Evolutionary conservation across 768 basidiomycete genomes (phyloP), one percentile per base, ranked within the genome.

Genomic region (Phaeotremella fagi): DNA sequence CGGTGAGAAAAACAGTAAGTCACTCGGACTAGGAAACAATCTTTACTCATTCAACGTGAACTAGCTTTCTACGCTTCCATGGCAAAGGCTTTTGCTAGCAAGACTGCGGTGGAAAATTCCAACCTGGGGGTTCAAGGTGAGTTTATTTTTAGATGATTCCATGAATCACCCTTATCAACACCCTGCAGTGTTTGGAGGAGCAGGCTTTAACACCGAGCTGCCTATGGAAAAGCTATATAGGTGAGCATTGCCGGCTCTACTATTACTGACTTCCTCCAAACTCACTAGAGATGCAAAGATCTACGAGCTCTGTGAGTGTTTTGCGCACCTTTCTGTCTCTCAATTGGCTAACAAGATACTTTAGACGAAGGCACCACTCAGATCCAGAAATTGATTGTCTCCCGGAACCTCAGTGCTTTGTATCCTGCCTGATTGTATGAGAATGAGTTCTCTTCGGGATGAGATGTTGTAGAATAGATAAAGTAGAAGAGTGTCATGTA

Each of bases 41-140:
- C 31, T 33, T 33, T 33, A 7, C 31, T 16, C 7, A 33, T 7
- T 7, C 16, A 33, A 16, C 31, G 31, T 14, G 14, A 31, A 7
- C 1, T 43, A 75, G 73, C 76, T 1, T 75, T 75, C 64, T 71
- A 75, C 59, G 75, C 76, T 0, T 75, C 73, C 3, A 74, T 77
- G 59, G 75, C 76, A 6, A 77, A 77, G 55, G 69, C 74, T 2
- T 60, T 70, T 35, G 75, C 76, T 0, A 69, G 68, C 16, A 66
- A 66, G 52, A 52, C 68, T 1, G 75, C 76, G 0, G 73, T 76
- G 2, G 59, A 70, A n/a, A 76, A 76, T 50, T 71, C 75, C n/a
- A 75, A 76, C 55, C 54, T 66, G 20, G 73, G 71, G 1, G 75
- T 77, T 1, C 76, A 76, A 59, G 60, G 67, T 66, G 28, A 49